Conservation (phyloP, 1,284 basidiomycete genomes). For the Rhodotorula sp. region DNA sequence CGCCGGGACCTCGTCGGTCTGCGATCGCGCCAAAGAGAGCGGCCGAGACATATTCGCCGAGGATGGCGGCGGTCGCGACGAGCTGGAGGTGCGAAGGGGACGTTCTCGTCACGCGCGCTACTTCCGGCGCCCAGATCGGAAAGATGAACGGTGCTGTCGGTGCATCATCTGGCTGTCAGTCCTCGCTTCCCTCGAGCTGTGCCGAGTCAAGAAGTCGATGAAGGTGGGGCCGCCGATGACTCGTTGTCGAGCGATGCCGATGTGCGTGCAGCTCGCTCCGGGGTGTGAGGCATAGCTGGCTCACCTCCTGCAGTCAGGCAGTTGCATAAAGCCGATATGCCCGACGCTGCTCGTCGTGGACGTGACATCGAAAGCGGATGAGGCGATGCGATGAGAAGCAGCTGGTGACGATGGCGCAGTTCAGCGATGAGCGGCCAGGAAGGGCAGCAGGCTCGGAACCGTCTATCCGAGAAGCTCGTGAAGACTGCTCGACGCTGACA, state of each 20-base stretch:
- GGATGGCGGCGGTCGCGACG: constrained; percentile 32
- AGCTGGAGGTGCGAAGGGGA: constrained; percentile 19
- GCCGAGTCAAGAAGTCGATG: too few species aligned
- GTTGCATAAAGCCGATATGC: constrained; percentile 16
- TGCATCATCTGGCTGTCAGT: background rate
- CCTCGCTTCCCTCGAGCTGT: too few species aligned
- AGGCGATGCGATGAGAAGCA: too few species aligned
- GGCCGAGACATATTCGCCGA: constrained; percentile 34
- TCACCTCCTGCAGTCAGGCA: constrained; percentile 41
- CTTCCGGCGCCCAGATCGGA: constrained; percentile 30
- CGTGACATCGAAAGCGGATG: background rate
- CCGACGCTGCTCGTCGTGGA: background rate
- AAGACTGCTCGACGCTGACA: too few species aligned
- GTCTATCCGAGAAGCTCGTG: too few species aligned
- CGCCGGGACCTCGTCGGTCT: constrained; percentile 36
- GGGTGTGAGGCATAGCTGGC: background rate
- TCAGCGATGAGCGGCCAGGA: too few species aligned
- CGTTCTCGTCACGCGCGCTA: constrained; percentile 25
- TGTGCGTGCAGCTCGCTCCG: too few species aligned
- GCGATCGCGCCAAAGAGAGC: constrained; percentile 35
- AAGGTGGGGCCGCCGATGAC: too few species aligned
- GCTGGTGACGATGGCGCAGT: too few species aligned
- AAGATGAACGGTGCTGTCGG: constrained; percentile 35
- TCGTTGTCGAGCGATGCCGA: too few species aligned
- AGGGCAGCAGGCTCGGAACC: too few species aligned